Evolutionary conservation across 1,284 basidiomycete genomes (phyloP), one percentile per base, ranked within the genome.

Genomic region (Mycosarcoma maydis): DNA sequence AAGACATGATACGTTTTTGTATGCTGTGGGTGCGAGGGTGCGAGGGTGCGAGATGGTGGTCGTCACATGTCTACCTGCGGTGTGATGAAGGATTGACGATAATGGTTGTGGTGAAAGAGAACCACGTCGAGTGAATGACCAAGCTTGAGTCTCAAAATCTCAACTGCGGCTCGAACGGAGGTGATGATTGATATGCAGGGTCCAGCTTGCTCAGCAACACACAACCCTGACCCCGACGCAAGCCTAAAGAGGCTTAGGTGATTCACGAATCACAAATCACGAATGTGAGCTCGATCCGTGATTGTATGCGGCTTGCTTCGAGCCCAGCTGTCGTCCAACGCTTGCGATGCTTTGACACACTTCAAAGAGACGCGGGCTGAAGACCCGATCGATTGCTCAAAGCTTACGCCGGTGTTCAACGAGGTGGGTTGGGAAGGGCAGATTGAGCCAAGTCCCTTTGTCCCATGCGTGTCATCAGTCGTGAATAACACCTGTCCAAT

Each of bases 121-220:
- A n/a, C n/a, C n/a, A n/a, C n/a, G n/a, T n/a, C n/a, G n/a, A n/a
- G n/a, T 26, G n/a, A 4, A 3, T 4, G 24, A 26, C 9, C 20
- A 4, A 23, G 17, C 30, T 32, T 45, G 44, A 46, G 44, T 46
- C 33, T 36, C 32, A 46, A 46, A 47, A n/a, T n/a, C 33, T n/a
- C 11, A 34, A 6, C 7, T 11, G 44, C 30, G 29, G 29, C 22
- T 14, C 3, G 19, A 6, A 19, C 23, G 7, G 11, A n/a, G n/a
- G n/a, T 1, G 43, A 6, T 13, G 16, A 27, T 8, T 8, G 13
- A 8, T 32, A 55, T 55, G 45, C 34, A 48, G 53, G 53, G 53
- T 48, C 53, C 53, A 55, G 22, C n/a, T 24, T 22, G 4, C 19
- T 45, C n/a, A 23, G 32, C 43, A 23, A 26, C n/a, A n/a, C n/a